A percentile compares a stretch with the other conserved stretches of the same genome.
These are phyloP conservation scores for Entomortierella chlamydospora DNA, from an alignment of 192 early-diverging fungal genomes.

Conservation along the genomic window DNA sequence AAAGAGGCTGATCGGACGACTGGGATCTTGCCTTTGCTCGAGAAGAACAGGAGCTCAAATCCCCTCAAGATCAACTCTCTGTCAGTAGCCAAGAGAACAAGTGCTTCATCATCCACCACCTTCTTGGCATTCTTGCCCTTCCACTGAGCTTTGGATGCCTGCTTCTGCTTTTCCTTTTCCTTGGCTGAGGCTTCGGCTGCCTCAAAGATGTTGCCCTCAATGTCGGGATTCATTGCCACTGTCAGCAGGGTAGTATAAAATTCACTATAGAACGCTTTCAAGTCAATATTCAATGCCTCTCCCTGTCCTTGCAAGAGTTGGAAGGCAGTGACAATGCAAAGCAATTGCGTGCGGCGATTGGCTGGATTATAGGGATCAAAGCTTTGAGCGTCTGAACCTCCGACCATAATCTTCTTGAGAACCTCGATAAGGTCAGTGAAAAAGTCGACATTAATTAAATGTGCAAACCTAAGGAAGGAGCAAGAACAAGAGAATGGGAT, in stretches of 20 bases:
- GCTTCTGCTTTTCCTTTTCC: conserved; percentile 51
- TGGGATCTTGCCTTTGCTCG: conserved; percentile 73
- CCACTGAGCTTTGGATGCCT: conserved; percentile 37
- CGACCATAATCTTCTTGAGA: conserved; percentile 84
- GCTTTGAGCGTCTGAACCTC: conserved; percentile 63
- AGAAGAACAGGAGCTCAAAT: conserved; percentile 89
- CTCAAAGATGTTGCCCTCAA: conserved; percentile 63
- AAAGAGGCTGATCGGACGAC: conserved; percentile 88
- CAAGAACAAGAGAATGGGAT: not conserved
- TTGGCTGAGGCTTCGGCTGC: conserved; percentile 41
- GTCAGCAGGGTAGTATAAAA: conserved; percentile 85
- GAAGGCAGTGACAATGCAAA: conserved; percentile 92
- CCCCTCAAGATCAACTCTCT: conserved; percentile 85
- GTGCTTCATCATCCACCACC: conserved; percentile 51
- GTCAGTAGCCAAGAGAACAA: conserved; percentile 69
- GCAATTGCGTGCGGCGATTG: conserved; percentile 77
- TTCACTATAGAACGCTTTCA: conserved; percentile 90
- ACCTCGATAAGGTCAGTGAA: conserved; percentile 90
- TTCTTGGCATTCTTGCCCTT: conserved; percentile 47
- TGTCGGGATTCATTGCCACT: conserved; percentile 71
- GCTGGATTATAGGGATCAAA: conserved; percentile 51
- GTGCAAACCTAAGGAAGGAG: conserved; percentile 77
- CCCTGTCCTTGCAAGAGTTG: conserved; percentile 91
- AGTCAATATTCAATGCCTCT: conserved; percentile 91
- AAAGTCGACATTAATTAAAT: conserved; percentile 96